Evolutionary conservation across 306 rosid species (phyloP), one percentile per base, ranked within the genome.

Genomic region (Gastrolobium bilobum): DNA sequence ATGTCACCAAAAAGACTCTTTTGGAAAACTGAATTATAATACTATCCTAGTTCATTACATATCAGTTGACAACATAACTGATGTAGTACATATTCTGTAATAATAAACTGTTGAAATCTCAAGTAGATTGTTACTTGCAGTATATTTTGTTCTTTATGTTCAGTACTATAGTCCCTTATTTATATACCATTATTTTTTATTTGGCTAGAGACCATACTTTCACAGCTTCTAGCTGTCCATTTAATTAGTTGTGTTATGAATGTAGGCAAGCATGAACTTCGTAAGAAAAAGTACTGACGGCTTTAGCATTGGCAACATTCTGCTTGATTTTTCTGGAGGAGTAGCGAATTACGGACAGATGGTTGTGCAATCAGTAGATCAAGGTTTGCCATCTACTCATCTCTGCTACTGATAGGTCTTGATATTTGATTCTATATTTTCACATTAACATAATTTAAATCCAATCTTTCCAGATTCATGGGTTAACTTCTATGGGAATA

Each of bases 401-500:
- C 59, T 80, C 26, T 68, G 33, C 63, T 10, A 30, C 38, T 67
- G 71, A 73, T 73, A 11, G 74, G 33, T 48, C 43, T 5, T 68
- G 43, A 13, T 66, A 69, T 74, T 13, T 72, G 47, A 79, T 57
- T 79, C 8, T 31, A 33, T 86, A 68, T 35, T 51, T 65, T 77
- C 5, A 51, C 50, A 66, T 9, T 69, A 54, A 79, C 76, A 47
- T 57, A 5, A 77, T 76, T 44, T 47, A 83, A 76, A 75, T 67
- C 48, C 33, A 20, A 9, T 15, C 34, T 85, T 87, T 86, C 46
- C 94, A 92, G 99, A 65, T 90, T 95, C 99, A 46, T 92, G 95
- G 99, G 91, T 92, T 72, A 95, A 92, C 91, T 95, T 95, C 44
- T 92, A 92, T 72, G 99, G 98, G 54, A 91, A 95, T 51, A 81